Conservation (phyloP, 169 alveolate species). For the Eimeria necatrix region DNA sequence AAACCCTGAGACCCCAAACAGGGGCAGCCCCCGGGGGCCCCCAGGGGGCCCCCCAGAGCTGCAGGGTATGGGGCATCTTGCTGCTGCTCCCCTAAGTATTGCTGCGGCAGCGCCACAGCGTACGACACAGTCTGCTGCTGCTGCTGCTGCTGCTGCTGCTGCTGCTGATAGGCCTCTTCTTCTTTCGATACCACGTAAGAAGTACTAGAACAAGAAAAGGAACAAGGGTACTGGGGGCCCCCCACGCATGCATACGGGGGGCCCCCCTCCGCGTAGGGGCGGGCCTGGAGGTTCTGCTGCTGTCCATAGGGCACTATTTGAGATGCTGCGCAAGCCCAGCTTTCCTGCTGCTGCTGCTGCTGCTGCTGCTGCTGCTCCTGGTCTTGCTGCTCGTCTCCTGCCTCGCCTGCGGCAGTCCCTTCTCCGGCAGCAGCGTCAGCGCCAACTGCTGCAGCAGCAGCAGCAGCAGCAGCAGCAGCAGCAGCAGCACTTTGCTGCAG, state of each 20-base stretch:
- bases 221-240: no score
- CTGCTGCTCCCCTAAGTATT: not conserved
- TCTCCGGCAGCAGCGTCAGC: no score
- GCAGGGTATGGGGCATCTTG: not conserved
- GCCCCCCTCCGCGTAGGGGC: no score
- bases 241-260: no score
- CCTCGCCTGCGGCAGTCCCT: not conserved
- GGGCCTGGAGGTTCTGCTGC: not conserved
- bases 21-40: conserved; percentile 12
- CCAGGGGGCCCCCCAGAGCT: not conserved
- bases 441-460: not conserved
- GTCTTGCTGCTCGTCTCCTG: not conserved
- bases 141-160: no score
- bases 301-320: not conserved
- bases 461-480: conserved; percentile 26
- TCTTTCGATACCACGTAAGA: no score
- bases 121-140: no score
- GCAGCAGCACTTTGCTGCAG: not conserved
- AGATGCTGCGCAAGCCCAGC: not conserved
- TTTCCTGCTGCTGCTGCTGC: not conserved
- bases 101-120: not conserved
- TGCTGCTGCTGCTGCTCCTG: not conserved
- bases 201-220: no score
- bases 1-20: not conserved
- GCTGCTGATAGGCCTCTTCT: no score